Evolutionary conservation across 202 grass and related monocot species (phyloP), one percentile per base, ranked within the genome.

Genomic region (Carex arenaria): DNA sequence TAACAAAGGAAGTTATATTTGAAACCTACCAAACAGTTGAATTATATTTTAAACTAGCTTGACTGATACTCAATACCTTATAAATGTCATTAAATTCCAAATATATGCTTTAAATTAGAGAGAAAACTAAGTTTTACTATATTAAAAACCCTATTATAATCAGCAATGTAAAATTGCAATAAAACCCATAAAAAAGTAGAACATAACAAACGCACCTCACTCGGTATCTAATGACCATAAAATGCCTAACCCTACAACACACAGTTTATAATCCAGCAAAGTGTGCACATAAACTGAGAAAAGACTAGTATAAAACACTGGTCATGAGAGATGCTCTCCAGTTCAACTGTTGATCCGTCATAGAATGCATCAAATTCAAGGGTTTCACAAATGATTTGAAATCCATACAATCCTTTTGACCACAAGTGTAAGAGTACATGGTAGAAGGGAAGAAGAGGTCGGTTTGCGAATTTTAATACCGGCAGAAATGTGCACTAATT

Each of bases 271-370:
- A 10, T 98, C 95, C 0, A 90, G 95, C 26, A 98, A 45, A 6
- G 89, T 86, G 54, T 98, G 95, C 10, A 98, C 84, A 52, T 98
- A 98, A 17, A 98, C 56, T 7, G 95, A 95, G 77, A 85, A 98
- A 17, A 95, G 89, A 7, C 92, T 92, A 42, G 92, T 80, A 49
- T n/a, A n/a, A n/a, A n/a, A n/a, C n/a, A n/a, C n/a, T n/a, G n/a
- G n/a, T n/a, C n/a, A n/a, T n/a, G n/a, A n/a, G n/a, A n/a, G n/a
- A n/a, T n/a, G n/a, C n/a, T n/a, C n/a, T n/a, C n/a, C n/a, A n/a
- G n/a, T n/a, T n/a, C n/a, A n/a, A n/a, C n/a, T n/a, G n/a, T n/a
- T n/a, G n/a, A n/a, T n/a, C n/a, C n/a, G n/a, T n/a, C n/a, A n/a
- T 98, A 80, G 26, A 26, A 26, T 26, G 26, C 26, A 26, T 26